phyloP scores from a whole-genome alignment of 2,329 filamentous ascomycete species.

The Xylaria hypoxylon region DNA sequence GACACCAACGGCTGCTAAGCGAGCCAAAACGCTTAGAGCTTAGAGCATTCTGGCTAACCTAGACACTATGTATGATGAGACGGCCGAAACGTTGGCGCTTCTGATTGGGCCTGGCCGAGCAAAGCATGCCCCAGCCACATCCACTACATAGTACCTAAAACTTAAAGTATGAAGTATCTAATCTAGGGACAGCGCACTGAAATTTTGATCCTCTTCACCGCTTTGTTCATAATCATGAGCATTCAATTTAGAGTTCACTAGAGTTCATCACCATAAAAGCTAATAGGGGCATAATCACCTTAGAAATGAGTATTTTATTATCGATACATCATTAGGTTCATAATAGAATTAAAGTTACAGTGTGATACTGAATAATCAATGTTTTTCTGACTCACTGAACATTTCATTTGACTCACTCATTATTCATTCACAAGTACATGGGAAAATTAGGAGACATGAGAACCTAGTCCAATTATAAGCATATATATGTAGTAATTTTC shows the following conservation, averaged over 20 bases:
- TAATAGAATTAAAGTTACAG: not conserved
- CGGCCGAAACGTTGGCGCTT: constrained; percentile 30
- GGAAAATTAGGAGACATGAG: not conserved
- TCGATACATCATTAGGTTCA: not conserved
- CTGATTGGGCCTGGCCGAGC: constrained; percentile 28
- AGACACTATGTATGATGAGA: constrained; percentile 26
- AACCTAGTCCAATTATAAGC: not conserved
- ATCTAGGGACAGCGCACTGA: constrained; percentile 9
- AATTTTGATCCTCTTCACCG: constrained; percentile 15
- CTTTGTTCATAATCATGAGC: not conserved
- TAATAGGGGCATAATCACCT: not conserved
- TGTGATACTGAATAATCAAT: not conserved
- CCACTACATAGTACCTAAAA: not conserved
- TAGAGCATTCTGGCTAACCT: constrained; percentile 5
- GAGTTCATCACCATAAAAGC: not conserved
- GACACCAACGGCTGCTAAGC: constrained; percentile 25
- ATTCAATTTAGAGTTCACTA: not conserved
- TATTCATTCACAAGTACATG: no score
- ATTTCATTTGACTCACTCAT: not conserved
- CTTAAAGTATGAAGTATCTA: constrained; percentile 7
- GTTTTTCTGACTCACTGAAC: not conserved
- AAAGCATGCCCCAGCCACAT: constrained; percentile 18
- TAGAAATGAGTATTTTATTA: not conserved
- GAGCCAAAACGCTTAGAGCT: constrained; percentile 24
- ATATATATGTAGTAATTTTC: no score